Evolutionary conservation across 441 rosid species (phyloP), one percentile per base, ranked within the genome.

Genomic region (Metrosideros polymorpha): DNA sequence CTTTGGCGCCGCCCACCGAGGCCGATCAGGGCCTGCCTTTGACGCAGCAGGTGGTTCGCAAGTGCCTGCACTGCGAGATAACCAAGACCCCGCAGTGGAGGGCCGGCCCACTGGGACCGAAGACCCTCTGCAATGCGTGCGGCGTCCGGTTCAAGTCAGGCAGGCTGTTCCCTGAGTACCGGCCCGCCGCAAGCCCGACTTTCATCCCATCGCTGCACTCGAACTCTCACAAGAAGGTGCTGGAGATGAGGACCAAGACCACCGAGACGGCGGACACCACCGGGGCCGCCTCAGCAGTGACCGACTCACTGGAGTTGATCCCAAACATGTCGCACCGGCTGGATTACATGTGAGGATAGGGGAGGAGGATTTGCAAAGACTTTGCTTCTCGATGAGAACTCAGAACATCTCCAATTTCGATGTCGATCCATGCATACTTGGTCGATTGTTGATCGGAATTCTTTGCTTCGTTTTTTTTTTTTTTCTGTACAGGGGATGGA

Each of bases 51-150:
- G 66, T 83, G 3, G 66, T 86, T 59, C 43, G 88, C 49, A 86
- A 86, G 53, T 86, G 88, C 85, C 85, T 86, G 63, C 88, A 86
- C 82, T 86, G 88, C 53, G 88, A 86, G 85, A 86, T 86, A 66
- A 86, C 88, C 82, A 86, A 83, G 88, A 86, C 88, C 85, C 88
- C 88, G 66, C 88, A 86, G 35, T 86, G 88, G 88, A 84, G 88
- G 25, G 88, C 88, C 6, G 88, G 88, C 29, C 88, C 88, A 14
- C 61, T 86, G 35, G 88, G 88, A 15, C 88, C 88, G 19, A 86
- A 86, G 82, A 86, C 88, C 51, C 88, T 86, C 51, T 86, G 88
- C 88, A 86, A 86, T 35, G 88, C 88, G 9, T 86, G 88, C 45
- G 88, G 88, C 51, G 88, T 86, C 57, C 82, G 88, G 66, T 86